These are phyloP conservation scores for Dioscorea zingiberensis DNA, from an alignment of 106 monocot species.

Conservation along the genomic window DNA sequence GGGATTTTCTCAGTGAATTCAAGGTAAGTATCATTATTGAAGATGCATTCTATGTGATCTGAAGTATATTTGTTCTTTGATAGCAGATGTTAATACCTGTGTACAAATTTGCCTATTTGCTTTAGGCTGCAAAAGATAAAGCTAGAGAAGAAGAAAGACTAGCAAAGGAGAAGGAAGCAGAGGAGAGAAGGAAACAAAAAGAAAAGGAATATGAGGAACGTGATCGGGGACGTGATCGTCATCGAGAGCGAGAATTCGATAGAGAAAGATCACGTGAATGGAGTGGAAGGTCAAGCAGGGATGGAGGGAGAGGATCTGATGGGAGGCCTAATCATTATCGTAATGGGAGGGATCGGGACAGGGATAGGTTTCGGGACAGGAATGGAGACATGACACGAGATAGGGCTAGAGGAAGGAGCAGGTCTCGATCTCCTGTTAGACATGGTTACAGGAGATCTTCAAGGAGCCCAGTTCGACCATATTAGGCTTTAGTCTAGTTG, in stretches of 20 bases:
- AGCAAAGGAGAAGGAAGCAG: slow-evolving; percentile 50
- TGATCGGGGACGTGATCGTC: slow-evolving; percentile 36
- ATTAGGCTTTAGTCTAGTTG: slow-evolving; percentile 25
- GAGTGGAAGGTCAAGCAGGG: slow-evolving; percentile 48
- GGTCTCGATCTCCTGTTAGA: slow-evolving; percentile 73
- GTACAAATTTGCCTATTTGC: neutral
- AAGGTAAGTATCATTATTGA: slow-evolving; percentile 46
- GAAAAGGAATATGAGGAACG: slow-evolving; percentile 42
- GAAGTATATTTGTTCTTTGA: too few species aligned
- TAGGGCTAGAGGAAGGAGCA: slow-evolving; percentile 60
- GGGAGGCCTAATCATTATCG: slow-evolving; percentile 39
- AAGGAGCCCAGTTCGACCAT: slow-evolving; percentile 39
- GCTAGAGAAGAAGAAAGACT: slow-evolving; percentile 69
- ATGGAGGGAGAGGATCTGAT: slow-evolving; percentile 49
- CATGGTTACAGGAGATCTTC: slow-evolving; percentile 39
- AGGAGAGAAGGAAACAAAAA: slow-evolving; percentile 25
- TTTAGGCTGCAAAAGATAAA: slow-evolving; percentile 75
- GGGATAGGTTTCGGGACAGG: slow-evolving; percentile 47
- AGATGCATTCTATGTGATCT: too few species aligned
- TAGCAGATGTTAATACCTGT: too few species aligned
- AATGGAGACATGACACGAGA: slow-evolving; percentile 31
- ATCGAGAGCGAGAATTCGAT: slow-evolving; percentile 23
- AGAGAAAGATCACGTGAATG: slow-evolving; percentile 53
- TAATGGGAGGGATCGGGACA: slow-evolving; percentile 70
- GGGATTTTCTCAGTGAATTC: slow-evolving; percentile 78